These are phyloP conservation scores for Lasiosphaeria ovina DNA, from an alignment of 495 filamentous ascomycete species.

Conservation along the genomic window DNA sequence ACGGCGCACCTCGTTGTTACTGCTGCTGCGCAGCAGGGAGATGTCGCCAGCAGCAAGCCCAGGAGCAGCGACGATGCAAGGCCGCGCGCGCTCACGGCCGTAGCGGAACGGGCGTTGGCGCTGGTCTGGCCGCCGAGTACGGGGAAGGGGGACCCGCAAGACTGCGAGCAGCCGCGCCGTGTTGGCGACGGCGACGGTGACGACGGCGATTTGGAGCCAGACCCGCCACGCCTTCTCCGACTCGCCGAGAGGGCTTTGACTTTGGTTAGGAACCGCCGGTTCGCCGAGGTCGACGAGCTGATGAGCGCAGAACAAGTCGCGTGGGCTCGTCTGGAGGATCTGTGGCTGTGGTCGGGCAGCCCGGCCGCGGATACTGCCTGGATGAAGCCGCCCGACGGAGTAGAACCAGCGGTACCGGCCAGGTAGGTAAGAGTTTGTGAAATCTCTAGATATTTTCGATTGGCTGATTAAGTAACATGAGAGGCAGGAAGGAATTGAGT, in stretches of 20 bases:
- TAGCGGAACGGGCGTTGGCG: not conserved
- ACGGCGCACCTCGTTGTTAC: not conserved
- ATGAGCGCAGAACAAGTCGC: conserved; percentile 2
- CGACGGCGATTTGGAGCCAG: conserved; percentile 2
- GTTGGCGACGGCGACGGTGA: not conserved
- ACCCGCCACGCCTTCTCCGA: conserved; percentile 4
- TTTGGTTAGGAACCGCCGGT: conserved; percentile 2
- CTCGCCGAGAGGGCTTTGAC: conserved; percentile 8
- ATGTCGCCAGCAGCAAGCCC: too few relatives aligned
- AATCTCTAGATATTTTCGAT: too few relatives aligned
- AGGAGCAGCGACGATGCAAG: not conserved
- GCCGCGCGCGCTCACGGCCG: not conserved
- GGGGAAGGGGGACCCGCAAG: not conserved
- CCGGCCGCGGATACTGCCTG: conserved; percentile 6
- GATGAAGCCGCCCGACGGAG: not conserved
- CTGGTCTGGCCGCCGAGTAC: not conserved
- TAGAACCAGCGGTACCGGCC: not conserved
- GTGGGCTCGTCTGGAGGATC: conserved; percentile 4
- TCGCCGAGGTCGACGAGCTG: conserved; percentile 4
- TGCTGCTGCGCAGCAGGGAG: not conserved
- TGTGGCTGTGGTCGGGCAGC: conserved; percentile 2
- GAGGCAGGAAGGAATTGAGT: too few relatives aligned
- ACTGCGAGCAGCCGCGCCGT: not conserved
- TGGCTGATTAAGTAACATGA: too few relatives aligned
- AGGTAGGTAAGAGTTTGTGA: too few relatives aligned